Base-by-base conservation (phyloP, 768 basidiomycete species). In the Rubroboletus pulcherrimus region DNA sequence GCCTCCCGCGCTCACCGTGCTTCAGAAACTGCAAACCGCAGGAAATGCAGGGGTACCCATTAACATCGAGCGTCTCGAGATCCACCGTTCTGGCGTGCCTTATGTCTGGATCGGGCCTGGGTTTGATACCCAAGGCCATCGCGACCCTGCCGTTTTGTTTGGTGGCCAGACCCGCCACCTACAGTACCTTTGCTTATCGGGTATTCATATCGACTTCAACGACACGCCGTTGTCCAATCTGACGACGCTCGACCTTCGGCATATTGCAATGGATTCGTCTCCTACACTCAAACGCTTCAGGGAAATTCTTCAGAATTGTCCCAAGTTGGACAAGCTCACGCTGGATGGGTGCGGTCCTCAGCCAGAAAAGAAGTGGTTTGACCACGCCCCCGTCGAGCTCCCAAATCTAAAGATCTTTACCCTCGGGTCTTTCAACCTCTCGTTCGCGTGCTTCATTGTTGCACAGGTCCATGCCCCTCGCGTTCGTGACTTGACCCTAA, bases 261-360 rank as follows among this genome's bases (percentile, higher is more conserved):
- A 82, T 29, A 76, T 89, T 52, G 76, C 84, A 17, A 69, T 82
- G 19, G 71, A 81, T 5, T 70, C 77, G 15, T 77, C 75, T 29
- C 87, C 86, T 5, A 72, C 72, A 35, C 67, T 83, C 15, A 38
- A 56, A 9, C 75, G 75, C 24, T 87, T 88, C 67, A 78, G 80
- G 37, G 69, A 77, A 30, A 74, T 89, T 24, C 76, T 88, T 11
- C 51, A 51, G 10, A 70, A 63, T 44, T 85, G 77, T 53, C 81
- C 82, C 14, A 69, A 69, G 7, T 66, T 91, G 26, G 66, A 67
- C 49, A 84, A 82, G 51, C 74, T 91, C 41, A 74, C 80, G 17
- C 63, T 90, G 35, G 83, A 87, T 63, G 81, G 81, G 48, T 85
- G 84, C 29, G 85, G 86, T 6, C 85, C 87, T 21, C 59, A 64